A percentile compares a stretch with the other conserved stretches of the same genome.
Evolutionary conservation across 2,329 filamentous ascomycete species (phyloP).

Genomic region (Remersonia thermophila): DNA sequence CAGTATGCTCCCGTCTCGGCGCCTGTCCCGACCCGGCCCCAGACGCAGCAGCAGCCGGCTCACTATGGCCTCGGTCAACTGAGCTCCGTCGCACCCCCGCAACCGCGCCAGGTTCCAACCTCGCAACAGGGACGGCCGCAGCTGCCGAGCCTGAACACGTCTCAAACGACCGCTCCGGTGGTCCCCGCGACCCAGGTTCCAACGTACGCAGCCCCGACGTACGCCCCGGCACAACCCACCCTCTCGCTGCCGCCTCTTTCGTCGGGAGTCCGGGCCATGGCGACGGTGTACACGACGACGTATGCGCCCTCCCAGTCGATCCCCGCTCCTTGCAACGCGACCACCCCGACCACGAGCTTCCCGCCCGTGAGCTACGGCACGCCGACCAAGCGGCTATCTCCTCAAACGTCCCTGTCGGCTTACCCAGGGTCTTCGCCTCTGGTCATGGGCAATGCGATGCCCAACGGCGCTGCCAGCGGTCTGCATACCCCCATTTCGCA

Average conservation of each 20-base stretch:
- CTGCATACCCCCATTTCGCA: conserved; percentile 57
- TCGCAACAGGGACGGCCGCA: conserved; percentile 42
- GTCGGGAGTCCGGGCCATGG: conserved; percentile 57
- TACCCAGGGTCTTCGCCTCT: conserved; percentile 57
- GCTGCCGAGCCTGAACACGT: conserved; percentile 57
- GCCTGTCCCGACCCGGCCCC: not conserved
- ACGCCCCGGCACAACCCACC: conserved; percentile 29
- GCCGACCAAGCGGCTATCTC: conserved; percentile 41
- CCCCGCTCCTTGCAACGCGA: conserved; percentile 21
- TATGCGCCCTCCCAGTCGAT: conserved; percentile 27
- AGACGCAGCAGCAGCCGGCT: not conserved
- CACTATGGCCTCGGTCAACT: not conserved
- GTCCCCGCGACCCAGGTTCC: conserved; percentile 10
- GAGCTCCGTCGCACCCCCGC: not conserved
- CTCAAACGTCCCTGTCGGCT: conserved; percentile 33
- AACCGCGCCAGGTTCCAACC: conserved; percentile 19
- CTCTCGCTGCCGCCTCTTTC: conserved; percentile 52
- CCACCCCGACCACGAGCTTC: conserved; percentile 25
- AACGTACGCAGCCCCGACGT: conserved; percentile 27
- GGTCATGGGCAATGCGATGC: conserved; percentile 28
- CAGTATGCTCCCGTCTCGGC: conserved; percentile 3
- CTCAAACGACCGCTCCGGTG: conserved; percentile 13
- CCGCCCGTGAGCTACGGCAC: conserved; percentile 32
- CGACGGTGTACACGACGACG: conserved; percentile 51
- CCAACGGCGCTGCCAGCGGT: conserved; percentile 18